phyloP scores from a whole-genome alignment of 2,329 filamentous ascomycete species.

The Trichoderma citrinoviride region DNA sequence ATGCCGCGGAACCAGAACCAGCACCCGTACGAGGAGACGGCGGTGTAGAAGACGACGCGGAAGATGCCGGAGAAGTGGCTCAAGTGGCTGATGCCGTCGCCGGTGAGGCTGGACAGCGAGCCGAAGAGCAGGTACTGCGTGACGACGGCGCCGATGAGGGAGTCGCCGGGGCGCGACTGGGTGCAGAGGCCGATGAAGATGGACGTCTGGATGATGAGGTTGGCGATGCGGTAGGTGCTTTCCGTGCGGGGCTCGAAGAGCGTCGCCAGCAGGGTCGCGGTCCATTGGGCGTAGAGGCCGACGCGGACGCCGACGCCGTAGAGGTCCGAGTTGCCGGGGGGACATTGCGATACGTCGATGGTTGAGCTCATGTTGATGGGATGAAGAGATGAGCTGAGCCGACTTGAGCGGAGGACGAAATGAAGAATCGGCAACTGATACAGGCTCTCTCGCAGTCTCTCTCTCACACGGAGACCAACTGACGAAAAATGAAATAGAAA shows the following conservation, averaged over 20 bases:
- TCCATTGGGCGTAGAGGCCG: slow-evolving; percentile 31
- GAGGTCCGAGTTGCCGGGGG: slow-evolving; percentile 30
- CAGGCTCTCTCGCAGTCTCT: too few relatives aligned
- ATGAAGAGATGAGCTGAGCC: not conserved
- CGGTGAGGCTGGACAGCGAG: slow-evolving; percentile 29
- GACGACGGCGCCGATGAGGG: slow-evolving; percentile 27
- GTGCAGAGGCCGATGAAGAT: slow-evolving; percentile 32
- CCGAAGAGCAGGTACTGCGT: slow-evolving; percentile 30
- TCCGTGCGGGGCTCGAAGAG: slow-evolving; percentile 28
- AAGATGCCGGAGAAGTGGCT: slow-evolving; percentile 26
- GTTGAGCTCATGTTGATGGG: not conserved
- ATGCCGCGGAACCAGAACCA: slow-evolving; percentile 30
- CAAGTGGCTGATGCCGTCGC: slow-evolving; percentile 28
- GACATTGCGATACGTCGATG: not conserved
- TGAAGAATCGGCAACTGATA: not conserved
- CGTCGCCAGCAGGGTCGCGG: slow-evolving; percentile 28
- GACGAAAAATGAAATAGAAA: not conserved
- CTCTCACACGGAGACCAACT: too few relatives aligned
- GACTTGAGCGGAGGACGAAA: not conserved
- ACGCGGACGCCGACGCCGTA: slow-evolving; percentile 30
- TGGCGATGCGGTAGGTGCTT: slow-evolving; percentile 29
- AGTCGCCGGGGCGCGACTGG: slow-evolving; percentile 24
- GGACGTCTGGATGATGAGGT: slow-evolving; percentile 32
- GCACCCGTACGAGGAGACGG: slow-evolving; percentile 26
- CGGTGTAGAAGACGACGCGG: slow-evolving; percentile 28